Conservation (phyloP, 768 basidiomycete species). For the Tylopilus sp. region DNA sequence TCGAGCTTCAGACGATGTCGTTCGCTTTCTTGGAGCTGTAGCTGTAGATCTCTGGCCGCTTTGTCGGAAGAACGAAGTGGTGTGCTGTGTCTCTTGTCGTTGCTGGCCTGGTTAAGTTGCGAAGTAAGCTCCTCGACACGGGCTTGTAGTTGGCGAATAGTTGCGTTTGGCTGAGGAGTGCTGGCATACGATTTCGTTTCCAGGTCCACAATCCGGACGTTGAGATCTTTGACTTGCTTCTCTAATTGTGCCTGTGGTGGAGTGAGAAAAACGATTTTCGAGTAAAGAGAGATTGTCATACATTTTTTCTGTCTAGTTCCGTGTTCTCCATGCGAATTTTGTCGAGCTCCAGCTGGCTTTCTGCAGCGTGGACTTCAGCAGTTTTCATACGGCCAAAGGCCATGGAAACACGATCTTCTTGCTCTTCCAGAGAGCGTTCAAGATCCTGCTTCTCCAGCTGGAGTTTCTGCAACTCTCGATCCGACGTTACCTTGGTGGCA, state of each 20-base stretch:
- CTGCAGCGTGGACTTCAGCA: constrained; percentile 70
- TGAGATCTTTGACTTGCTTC: constrained; percentile 82
- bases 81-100: constrained; percentile 36
- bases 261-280: not conserved
- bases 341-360: constrained; percentile 73
- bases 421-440: constrained; percentile 73
- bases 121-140: constrained; percentile 67
- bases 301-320: constrained; percentile 74
- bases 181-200: constrained; percentile 74
- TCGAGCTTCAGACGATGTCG: constrained; percentile 60
- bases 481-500: constrained; percentile 63
- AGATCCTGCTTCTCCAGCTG: constrained; percentile 81
- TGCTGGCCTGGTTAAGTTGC: constrained; percentile 41
- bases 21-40: constrained; percentile 58
- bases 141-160: constrained; percentile 59
- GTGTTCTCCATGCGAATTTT: constrained; percentile 79
- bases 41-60: constrained; percentile 47
- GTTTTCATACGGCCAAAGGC: constrained; percentile 79
- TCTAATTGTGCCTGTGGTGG: constrained; percentile 66
- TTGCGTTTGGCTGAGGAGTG: constrained; percentile 53
- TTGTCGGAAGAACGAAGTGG: constrained; percentile 45
- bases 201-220: constrained; percentile 77
- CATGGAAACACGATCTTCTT: constrained; percentile 67
- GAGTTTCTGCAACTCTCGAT: constrained; percentile 70
- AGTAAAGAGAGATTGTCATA: constrained; percentile 29